Conservation (phyloP, 768 basidiomycete genomes). For the Lentinula sp. region DNA sequence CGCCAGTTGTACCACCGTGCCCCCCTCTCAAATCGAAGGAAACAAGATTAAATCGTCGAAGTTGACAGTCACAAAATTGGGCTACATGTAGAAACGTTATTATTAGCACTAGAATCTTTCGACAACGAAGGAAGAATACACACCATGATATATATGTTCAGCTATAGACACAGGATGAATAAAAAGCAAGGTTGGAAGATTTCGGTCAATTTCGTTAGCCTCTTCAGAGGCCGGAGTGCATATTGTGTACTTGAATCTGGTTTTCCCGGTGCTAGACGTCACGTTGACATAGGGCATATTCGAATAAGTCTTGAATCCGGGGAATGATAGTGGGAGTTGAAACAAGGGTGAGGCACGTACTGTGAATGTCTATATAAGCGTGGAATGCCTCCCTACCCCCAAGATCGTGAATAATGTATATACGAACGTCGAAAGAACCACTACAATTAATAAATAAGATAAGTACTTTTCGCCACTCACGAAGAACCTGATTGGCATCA, state of each 20-base stretch:
- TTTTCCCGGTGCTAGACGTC: not conserved
- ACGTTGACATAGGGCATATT: constrained; percentile 1
- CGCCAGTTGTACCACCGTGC: constrained; percentile 2
- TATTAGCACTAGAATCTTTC: too few species aligned
- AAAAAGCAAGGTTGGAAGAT: constrained; percentile 31
- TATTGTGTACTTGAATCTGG: constrained; percentile 26
- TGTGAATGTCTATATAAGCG: not conserved
- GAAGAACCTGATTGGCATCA: not conserved
- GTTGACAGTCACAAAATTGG: not conserved
- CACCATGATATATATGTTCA: constrained; percentile 29
- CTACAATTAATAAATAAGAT: not conserved
- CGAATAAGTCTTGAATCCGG: not conserved
- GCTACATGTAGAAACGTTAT: not conserved
- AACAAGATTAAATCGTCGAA: constrained; percentile 4
- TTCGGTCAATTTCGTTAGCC: constrained; percentile 23
- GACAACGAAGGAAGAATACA: constrained; percentile 1
- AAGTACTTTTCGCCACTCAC: not conserved
- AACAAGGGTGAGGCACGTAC: not conserved
- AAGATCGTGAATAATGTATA: not conserved
- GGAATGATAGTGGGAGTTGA: not conserved
- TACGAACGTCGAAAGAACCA: not conserved
- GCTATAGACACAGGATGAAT: constrained; percentile 30
- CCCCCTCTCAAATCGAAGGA: not conserved
- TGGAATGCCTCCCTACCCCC: not conserved
- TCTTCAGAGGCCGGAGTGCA: constrained; percentile 27